These are phyloP conservation scores for Stephania cephalantha DNA, from an alignment of 164 flowering plant genomes.

Conservation along the genomic window DNA sequence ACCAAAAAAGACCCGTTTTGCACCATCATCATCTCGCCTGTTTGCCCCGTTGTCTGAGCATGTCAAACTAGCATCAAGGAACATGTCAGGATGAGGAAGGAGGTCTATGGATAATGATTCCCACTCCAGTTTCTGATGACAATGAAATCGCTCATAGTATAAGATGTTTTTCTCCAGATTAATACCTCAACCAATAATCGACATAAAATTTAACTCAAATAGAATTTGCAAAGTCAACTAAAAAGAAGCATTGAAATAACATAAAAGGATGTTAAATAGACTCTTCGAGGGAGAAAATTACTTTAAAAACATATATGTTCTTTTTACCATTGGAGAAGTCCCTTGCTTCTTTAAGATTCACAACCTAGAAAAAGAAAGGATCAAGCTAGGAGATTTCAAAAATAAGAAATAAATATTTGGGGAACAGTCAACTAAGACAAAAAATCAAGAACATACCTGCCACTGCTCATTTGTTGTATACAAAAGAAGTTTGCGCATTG, in stretches of 20 bases:
- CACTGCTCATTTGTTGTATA: conserved; percentile 90
- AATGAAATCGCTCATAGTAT: conserved; percentile 10
- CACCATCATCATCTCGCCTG: conserved; percentile 89
- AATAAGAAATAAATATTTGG: background rate
- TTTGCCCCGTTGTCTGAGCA: conserved; percentile 42
- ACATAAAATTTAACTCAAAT: background rate
- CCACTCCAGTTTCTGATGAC: conserved; percentile 93
- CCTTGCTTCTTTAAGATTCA: conserved; percentile 91
- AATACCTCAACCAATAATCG: background rate
- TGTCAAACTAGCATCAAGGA: conserved; percentile 58
- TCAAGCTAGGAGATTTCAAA: conserved; percentile 10
- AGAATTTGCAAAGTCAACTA: background rate
- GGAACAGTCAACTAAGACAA: background rate
- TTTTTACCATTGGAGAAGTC: conserved; percentile 69
- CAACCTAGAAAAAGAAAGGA: conserved; percentile 48
- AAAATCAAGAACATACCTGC: conserved; percentile 47
- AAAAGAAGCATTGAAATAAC: background rate
- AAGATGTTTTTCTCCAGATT: background rate
- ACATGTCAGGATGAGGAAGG: conserved; percentile 99
- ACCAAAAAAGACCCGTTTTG: conserved; percentile 89
- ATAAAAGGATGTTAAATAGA: background rate
- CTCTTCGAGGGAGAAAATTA: conserved; percentile 24
- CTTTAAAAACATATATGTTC: conserved; percentile 88
- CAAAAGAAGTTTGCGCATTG: conserved; percentile 75
- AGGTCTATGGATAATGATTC: conserved; percentile 84